Conservation (phyloP, 495 filamentous ascomycete genomes). For the Sabuloglossum arenarium region DNA sequence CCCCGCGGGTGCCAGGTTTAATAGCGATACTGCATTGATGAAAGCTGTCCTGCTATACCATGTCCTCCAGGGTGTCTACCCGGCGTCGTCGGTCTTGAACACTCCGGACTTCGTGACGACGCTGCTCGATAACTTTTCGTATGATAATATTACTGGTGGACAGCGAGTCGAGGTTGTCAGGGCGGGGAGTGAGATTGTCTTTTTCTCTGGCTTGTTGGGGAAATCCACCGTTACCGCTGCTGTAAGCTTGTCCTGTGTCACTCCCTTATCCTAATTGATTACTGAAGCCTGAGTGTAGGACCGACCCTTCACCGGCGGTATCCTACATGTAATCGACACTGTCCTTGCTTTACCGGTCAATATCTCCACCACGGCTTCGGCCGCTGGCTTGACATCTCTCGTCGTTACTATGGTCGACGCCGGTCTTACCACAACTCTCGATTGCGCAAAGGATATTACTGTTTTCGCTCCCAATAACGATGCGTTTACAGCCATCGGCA, state of each 20-base stretch:
- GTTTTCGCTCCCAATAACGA: slow-evolving; percentile 39
- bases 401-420: slow-evolving; percentile 31
- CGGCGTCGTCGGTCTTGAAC: slow-evolving; percentile 18
- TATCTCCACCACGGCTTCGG: slow-evolving; percentile 25
- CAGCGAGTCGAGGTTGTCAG: slow-evolving; percentile 22
- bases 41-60: slow-evolving; percentile 39
- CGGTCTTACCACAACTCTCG: slow-evolving; percentile 21
- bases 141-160: slow-evolving; percentile 27
- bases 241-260: slow-evolving; percentile 10
- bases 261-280: not conserved
- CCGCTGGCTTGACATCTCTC: slow-evolving; percentile 32
- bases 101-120: slow-evolving; percentile 33
- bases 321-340: slow-evolving; percentile 43
- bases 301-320: slow-evolving; percentile 38
- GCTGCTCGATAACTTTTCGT: slow-evolving; percentile 26
- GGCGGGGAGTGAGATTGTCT: slow-evolving; percentile 12
- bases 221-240: slow-evolving; percentile 15
- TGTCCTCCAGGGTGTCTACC: slow-evolving; percentile 34
- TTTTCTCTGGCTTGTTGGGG: slow-evolving; percentile 9
- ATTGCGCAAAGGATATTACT: slow-evolving; percentile 28
- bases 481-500: slow-evolving; percentile 40
- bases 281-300: slow-evolving; percentile 17
- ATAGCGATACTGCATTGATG: slow-evolving; percentile 16
- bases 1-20: slow-evolving; percentile 10
- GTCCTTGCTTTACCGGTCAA: slow-evolving; percentile 33